These are phyloP conservation scores for Pseudogymnoascus sp. DNA, from an alignment of 2,329 filamentous ascomycete genomes.

Conservation along the genomic window DNA sequence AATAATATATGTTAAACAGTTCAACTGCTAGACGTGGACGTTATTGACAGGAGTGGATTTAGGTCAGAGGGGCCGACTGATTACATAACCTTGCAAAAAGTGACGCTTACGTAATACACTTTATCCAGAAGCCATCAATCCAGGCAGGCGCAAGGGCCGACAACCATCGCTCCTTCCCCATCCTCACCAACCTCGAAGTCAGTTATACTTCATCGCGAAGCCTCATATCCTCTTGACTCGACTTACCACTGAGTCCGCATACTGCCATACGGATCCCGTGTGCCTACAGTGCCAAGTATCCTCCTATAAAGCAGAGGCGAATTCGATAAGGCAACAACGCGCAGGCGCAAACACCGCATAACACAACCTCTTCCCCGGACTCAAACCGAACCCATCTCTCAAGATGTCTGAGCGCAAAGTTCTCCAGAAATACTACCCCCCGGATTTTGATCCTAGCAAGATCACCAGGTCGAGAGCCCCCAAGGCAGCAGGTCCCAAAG, in stretches of 20 bases:
- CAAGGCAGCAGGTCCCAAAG: slow-evolving; percentile 66
- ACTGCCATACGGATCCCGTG: background rate
- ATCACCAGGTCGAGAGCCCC: slow-evolving; percentile 61
- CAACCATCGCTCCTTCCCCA: background rate
- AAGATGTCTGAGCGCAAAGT: slow-evolving; percentile 82
- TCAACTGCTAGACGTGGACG: background rate
- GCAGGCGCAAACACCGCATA: background rate
- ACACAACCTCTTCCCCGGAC: background rate
- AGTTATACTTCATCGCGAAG: background rate
- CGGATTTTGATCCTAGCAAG: slow-evolving; percentile 83
- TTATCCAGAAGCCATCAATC: background rate
- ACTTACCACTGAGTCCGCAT: no score
- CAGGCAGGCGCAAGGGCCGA: background rate
- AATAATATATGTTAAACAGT: background rate
- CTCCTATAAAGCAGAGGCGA: background rate
- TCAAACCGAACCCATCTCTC: background rate
- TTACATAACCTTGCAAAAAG: background rate
- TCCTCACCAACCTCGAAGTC: background rate
- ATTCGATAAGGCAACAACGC: background rate
- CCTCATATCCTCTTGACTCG: background rate
- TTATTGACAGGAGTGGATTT: background rate
- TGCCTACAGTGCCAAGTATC: background rate
- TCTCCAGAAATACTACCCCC: slow-evolving; percentile 56
- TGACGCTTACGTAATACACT: background rate
- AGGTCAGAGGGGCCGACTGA: background rate